phyloP scores from a whole-genome alignment of 441 rosid genomes.

The Populus hybrid region DNA sequence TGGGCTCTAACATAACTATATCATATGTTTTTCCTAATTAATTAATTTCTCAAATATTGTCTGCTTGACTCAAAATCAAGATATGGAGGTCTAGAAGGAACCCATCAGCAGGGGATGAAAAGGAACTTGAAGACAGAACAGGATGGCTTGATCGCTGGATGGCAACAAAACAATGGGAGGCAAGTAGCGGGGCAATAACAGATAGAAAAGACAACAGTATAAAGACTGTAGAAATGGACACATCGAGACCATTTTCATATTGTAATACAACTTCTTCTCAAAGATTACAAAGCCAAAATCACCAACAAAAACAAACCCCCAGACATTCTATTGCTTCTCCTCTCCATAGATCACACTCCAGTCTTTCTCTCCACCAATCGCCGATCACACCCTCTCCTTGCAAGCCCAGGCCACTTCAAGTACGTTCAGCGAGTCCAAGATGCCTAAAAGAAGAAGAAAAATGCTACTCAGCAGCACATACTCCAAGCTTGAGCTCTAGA shows the following conservation, averaged over 20 bases:
- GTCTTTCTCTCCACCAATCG: constrained; percentile 37
- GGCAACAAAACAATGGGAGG: constrained; percentile 73
- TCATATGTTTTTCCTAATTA: not conserved
- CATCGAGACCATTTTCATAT: constrained; percentile 60
- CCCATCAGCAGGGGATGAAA: constrained; percentile 55
- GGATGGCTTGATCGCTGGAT: constrained; percentile 77
- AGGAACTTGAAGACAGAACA: constrained; percentile 51
- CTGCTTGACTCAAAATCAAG: constrained; percentile 16
- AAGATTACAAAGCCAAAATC: constrained; percentile 34
- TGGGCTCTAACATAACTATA: not conserved
- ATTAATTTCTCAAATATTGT: not conserved
- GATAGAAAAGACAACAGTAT: constrained; percentile 56
- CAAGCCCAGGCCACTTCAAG: constrained; percentile 61
- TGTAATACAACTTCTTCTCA: constrained; percentile 37
- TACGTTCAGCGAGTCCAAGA: constrained; percentile 80
- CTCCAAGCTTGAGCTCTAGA: constrained; percentile 81
- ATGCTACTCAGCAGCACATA: constrained; percentile 55
- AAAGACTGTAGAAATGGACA: constrained; percentile 85
- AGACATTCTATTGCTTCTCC: constrained; percentile 46
- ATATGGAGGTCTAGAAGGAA: constrained; percentile 49
- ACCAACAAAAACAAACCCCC: constrained; percentile 25
- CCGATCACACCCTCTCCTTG: constrained; percentile 80
- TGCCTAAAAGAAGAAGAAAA: constrained; percentile 54
- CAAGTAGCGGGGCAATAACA: constrained; percentile 42
- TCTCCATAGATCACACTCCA: constrained; percentile 52